Evolutionary conservation across 1,284 basidiomycete species (phyloP), one percentile per base, ranked within the genome.

Genomic region (Limonomyces culmigenus): DNA sequence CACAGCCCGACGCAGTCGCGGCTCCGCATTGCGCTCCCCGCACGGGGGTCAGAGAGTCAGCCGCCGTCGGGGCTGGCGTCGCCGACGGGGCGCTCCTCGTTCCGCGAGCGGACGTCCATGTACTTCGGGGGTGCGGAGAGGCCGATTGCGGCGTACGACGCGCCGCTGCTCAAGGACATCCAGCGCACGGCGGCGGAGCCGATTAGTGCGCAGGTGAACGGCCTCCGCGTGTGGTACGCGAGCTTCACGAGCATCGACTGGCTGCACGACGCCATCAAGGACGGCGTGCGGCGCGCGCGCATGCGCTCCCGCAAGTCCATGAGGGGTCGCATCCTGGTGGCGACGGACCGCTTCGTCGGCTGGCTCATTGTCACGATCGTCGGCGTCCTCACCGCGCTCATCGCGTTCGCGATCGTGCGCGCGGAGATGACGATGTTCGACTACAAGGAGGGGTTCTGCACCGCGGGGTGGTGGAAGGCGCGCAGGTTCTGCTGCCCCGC

Each of bases 371-470:
- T 93, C 34, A 87, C 86, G 2, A 65, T 93, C 35, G 74, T 85
- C 35, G 87, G 88, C 1, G 71, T 91, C 50, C 50, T 87, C 20
- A 85, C 84, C 4, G 88, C 91, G 3, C 40, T 89, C 34, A 62
- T 86, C 25, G 93, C 93, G 1, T 96, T 88, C 51, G 56, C 83
- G 36, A 84, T 98, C 45, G 74, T 93, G 29, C 74, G 85, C 19
- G 66, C 71, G 39, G 93, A 98, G 50, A 83, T 87, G 51, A 79
- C 77, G 64, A 60, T 97, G n/a, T 97, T 96, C 49, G 88, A 95
- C 52, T 53, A 83, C 44, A 97, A 97, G 55, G 85, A 89, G 38
- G 93, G 93, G 0, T 88, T 84, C 52, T 97, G 92, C 54, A 49
- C 51, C 2, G 53, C 56, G 0, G 63, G 65, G 2, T 84, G 80